These are phyloP conservation scores for Mycena venus DNA, from an alignment of 768 basidiomycete species.

Conservation along the genomic window DNA sequence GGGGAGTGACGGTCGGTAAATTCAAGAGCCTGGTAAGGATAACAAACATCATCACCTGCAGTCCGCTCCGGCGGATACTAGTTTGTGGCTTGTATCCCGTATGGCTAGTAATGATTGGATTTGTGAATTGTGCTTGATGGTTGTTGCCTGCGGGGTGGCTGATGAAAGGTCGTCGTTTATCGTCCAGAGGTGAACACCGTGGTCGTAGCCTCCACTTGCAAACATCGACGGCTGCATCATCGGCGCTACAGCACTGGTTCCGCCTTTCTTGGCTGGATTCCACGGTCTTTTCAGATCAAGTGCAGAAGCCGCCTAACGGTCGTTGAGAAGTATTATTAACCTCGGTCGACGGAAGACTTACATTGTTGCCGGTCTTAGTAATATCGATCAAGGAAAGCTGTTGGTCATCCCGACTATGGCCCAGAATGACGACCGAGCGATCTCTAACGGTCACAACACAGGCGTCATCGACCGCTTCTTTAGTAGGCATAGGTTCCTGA, in stretches of 20 bases:
- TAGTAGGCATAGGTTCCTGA: conserved; percentile 29
- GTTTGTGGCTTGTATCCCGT: conserved; percentile 60
- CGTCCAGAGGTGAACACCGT: conserved; percentile 62
- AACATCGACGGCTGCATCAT: conserved; percentile 58
- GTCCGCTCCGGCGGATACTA: conserved; percentile 63
- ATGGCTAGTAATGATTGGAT: conserved; percentile 60
- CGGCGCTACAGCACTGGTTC: conserved; percentile 57
- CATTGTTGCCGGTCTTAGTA: conserved; percentile 31
- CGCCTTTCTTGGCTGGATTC: conserved; percentile 52
- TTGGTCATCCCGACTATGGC: conserved; percentile 52
- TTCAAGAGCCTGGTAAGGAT: no score
- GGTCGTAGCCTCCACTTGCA: conserved; percentile 65
- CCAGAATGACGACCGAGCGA: conserved; percentile 48
- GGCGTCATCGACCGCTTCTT: conserved; percentile 57
- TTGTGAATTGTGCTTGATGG: conserved; percentile 57
- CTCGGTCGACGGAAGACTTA: conserved; percentile 29
- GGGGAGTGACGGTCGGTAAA: not conserved
- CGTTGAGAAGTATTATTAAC: not conserved
- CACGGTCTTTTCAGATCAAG: conserved; percentile 43
- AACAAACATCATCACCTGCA: conserved; percentile 37
- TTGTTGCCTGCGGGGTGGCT: conserved; percentile 45
- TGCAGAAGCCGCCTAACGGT: conserved; percentile 16
- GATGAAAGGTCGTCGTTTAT: conserved; percentile 48
- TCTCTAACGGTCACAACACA: conserved; percentile 49
- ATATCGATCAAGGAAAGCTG: conserved; percentile 45